Evolutionary conservation across 2,329 filamentous ascomycete genomes (phyloP), one percentile per base, ranked within the genome.

Genomic region (Ampelomyces quisqualis): DNA sequence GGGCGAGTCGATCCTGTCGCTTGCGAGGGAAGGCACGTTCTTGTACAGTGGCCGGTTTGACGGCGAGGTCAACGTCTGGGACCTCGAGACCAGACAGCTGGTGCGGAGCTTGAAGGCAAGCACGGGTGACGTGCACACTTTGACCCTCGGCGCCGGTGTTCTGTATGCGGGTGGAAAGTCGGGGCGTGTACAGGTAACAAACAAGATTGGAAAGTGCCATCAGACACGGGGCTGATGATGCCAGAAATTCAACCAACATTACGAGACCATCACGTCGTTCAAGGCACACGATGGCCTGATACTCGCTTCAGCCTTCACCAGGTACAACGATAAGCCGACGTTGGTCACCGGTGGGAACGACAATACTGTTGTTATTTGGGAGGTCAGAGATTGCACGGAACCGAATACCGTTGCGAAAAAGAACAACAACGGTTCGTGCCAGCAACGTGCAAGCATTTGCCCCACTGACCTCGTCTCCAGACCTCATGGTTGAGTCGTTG

Each of bases 331-430:
- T 34, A 81, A 86, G 43, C 80, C 86, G n/a, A 81, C 93, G n/a
- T 93, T 89, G 64, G 89, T 95, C 35, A 96, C 91, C 0, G 93
- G 93, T 7, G 90, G 89, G 33, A 98, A 95, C 58, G 93, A 98
- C 67, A 85, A 90, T 61, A 86, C 84, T 0, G 81, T 98, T 18
- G 86, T 88, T 6, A 80, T 97, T 14, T 98, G 93, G 93, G 82
- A 91, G 52, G 77, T 95, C 36, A 77, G 60, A 32, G 78, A 82
- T 40, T 79, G 76, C 49, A 70, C 73, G 15, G 64, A 70, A 18
- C 67, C 70, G n/a, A 68, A 73, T 15, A 60, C 67, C 6, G 67
- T 72, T 28, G 53, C 70, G 8, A 71, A 72, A 29, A 73, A 73
- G 33, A 81, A 78, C 34, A 80, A 77, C 51, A 81, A 84, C 52